These are phyloP conservation scores for Umbellularia californica DNA, from an alignment of 164 flowering plant species.

Conservation along the genomic window DNA sequence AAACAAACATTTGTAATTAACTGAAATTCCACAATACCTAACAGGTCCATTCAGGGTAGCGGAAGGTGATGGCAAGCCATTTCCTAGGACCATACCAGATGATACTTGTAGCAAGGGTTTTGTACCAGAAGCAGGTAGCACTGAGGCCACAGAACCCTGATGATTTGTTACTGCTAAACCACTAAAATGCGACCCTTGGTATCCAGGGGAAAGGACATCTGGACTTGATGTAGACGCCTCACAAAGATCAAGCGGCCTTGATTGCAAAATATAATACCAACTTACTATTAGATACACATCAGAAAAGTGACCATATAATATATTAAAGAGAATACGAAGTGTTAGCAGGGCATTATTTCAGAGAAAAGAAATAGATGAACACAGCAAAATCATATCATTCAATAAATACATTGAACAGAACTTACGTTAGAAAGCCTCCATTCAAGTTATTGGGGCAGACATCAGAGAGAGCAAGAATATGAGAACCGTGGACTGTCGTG, in stretches of 20 bases:
- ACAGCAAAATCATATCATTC: not conserved
- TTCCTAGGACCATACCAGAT: slow-evolving; percentile 48
- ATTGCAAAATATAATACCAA: slow-evolving; percentile 5
- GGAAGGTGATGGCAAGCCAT: slow-evolving; percentile 54
- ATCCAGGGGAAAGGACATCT: slow-evolving; percentile 54
- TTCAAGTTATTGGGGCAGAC: slow-evolving; percentile 53
- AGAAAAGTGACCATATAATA: not conserved
- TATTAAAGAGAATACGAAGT: not conserved
- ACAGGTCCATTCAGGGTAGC: slow-evolving; percentile 38
- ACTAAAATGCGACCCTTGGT: slow-evolving; percentile 53
- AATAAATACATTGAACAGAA: slow-evolving; percentile 15
- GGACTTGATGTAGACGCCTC: slow-evolving; percentile 51
- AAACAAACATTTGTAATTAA: not conserved
- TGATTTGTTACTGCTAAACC: slow-evolving; percentile 48
- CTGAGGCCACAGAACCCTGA: slow-evolving; percentile 46
- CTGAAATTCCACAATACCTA: slow-evolving; percentile 39
- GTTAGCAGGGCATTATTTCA: not conserved
- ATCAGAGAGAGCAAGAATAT: slow-evolving; percentile 52
- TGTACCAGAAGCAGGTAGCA: slow-evolving; percentile 50
- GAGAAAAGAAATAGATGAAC: not conserved
- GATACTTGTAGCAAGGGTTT: slow-evolving; percentile 56
- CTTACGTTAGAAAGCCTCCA: slow-evolving; percentile 68
- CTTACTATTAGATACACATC: not conserved
- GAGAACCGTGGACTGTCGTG: slow-evolving; percentile 56
- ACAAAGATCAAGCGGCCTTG: slow-evolving; percentile 91